These are phyloP conservation scores for Fusarium sp. DNA, from an alignment of 2,329 filamentous ascomycete species.

Conservation along the genomic window DNA sequence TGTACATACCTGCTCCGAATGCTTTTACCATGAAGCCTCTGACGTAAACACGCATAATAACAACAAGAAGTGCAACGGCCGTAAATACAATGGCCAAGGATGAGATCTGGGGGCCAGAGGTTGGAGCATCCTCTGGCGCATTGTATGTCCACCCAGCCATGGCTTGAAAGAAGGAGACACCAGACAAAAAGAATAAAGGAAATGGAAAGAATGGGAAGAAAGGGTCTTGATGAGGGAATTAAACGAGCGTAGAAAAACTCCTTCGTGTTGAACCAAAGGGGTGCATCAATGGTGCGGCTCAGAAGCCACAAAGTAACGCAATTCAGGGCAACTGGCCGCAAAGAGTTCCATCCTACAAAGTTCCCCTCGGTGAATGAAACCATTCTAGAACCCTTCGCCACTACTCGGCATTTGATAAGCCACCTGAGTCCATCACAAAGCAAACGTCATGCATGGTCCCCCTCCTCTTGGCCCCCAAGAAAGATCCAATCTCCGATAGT, in stretches of 20 bases:
- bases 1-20: constrained; percentile 24
- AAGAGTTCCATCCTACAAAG: neutral
- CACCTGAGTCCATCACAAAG: neutral
- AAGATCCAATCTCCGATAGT: neutral
- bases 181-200: neutral
- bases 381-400: neutral
- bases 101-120: constrained; percentile 27
- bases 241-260: neutral
- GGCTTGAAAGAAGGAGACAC: neutral
- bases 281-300: neutral
- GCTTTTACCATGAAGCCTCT: constrained; percentile 28
- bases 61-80: constrained; percentile 5
- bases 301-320: neutral
- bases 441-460: neutral
- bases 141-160: constrained; percentile 37
- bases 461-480: neutral
- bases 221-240: neutral
- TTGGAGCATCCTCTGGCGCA: constrained; percentile 14
- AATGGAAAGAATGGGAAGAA: neutral
- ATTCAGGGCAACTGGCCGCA: neutral
- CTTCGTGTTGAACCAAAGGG: neutral
- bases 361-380: neutral
- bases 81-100: constrained; percentile 22
- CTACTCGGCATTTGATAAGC: neutral
- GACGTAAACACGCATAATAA: constrained; percentile 25